Evolutionary conservation across 83 land plant genomes (phyloP), one percentile per base, ranked within the genome.

Genomic region (Picea engelmannii): DNA sequence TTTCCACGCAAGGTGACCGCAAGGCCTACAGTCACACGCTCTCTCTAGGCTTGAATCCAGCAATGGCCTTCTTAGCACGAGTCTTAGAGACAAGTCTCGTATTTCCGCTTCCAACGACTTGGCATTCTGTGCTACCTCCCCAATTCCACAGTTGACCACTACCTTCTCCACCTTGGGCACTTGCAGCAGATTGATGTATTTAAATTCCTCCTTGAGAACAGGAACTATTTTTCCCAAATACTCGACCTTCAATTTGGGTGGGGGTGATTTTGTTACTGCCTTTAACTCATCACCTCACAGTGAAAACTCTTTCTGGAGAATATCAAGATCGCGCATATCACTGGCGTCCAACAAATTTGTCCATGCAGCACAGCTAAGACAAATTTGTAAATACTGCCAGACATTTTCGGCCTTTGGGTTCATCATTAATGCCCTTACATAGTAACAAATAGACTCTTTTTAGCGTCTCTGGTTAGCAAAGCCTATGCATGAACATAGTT

Each of bases 361-460:
- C 40, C 40, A 38, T 38, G 40, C 40, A 38, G 40, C 40, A 38
- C 40, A 38, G 40, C 96, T 94, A 20, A 97, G 91, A 81, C 98
- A 97, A 44, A 95, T 97, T 80, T 93, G 88, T 66, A 97, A 86
- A 84, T 97, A 97, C 63, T 94, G 95, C 99, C 99, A 95, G n/a
- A 96, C 98, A 91, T 91, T 97, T 80, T 97, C 99, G 80, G 99
- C 96, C 81, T 97, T 97, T 7, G 99, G 99, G 84, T 97, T 97
- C 99, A 97, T 97, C 11, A 89, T 69, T 40, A 97, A 92, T 42
- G 99, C 98, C 55, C 98, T 90, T 4, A 97, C 98, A 87, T 95
- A 97, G 78, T 93, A 97, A 23, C 92, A 90, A 63, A 97, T 88
- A 10, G 99, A 97, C 55, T 97, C 99, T 83, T 97, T 96, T 82